phyloP scores from a whole-genome alignment of 2,329 filamentous ascomycete genomes.

The Alternaria rosae region DNA sequence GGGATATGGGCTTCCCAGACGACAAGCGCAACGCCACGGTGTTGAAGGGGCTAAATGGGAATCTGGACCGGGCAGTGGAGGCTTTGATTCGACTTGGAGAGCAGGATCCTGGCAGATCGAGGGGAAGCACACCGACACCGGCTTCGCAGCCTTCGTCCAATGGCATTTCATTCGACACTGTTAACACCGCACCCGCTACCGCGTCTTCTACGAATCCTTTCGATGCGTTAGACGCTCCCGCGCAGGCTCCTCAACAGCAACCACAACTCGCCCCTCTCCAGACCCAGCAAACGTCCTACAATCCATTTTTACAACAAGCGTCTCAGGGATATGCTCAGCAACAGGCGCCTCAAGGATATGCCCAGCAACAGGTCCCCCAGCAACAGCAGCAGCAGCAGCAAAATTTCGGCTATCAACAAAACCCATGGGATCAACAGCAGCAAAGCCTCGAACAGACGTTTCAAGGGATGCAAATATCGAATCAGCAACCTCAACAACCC shows the following conservation, averaged over 20 bases:
- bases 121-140: slow-evolving; percentile 58
- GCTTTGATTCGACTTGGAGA: slow-evolving; percentile 84
- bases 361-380: slow-evolving; percentile 3
- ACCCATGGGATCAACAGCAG: slow-evolving; percentile 36
- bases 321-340: slow-evolving; percentile 41
- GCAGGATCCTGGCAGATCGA: slow-evolving; percentile 39
- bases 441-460: slow-evolving; percentile 71
- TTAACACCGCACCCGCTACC: slow-evolving; percentile 35
- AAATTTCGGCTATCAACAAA: slow-evolving; percentile 23
- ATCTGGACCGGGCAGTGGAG: slow-evolving; percentile 86
- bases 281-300: slow-evolving; percentile 59
- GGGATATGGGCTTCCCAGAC: slow-evolving; percentile 92
- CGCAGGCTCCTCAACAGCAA: slow-evolving; percentile 38
- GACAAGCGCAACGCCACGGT: slow-evolving; percentile 81
- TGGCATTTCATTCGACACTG: slow-evolving; percentile 54
- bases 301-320: slow-evolving; percentile 69
- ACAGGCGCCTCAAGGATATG: slow-evolving; percentile 16
- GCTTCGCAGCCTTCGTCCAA: slow-evolving; percentile 59
- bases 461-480: slow-evolving; percentile 73
- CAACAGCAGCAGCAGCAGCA: slow-evolving; percentile 16
- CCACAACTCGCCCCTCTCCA: slow-evolving; percentile 35
- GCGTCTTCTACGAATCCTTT: slow-evolving; percentile 52
- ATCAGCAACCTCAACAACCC: slow-evolving; percentile 41
- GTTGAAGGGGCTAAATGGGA: slow-evolving; percentile 82
- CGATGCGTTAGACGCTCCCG: slow-evolving; percentile 51